Percentiles rank a stretch among this genome's conserved stretches.
Conservation (phyloP, 2,329 filamentous ascomycete species). For the Fusarium sp. region DNA sequence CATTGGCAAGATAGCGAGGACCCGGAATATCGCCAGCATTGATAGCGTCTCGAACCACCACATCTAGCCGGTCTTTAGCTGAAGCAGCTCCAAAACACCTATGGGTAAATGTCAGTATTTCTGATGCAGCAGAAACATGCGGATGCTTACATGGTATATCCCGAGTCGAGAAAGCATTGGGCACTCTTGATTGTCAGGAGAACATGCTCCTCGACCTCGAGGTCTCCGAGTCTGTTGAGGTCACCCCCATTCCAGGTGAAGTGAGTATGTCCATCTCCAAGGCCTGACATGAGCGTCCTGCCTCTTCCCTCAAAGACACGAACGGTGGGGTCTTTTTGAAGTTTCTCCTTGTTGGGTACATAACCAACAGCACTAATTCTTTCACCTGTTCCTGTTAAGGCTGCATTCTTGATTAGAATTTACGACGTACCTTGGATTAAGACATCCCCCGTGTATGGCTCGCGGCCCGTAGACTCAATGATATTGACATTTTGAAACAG, state of each 20-base stretch:
- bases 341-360: background rate
- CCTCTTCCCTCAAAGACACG: conserved; percentile 22
- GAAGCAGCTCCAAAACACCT: conserved; percentile 37
- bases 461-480: background rate
- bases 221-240: conserved; percentile 21
- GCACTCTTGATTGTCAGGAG: conserved; percentile 30
- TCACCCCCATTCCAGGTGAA: conserved; percentile 37
- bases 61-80: conserved; percentile 36
- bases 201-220: conserved; percentile 30
- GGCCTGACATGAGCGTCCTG: conserved; percentile 30
- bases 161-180: conserved; percentile 30
- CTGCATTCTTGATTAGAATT: background rate
- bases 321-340: background rate
- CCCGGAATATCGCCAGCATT: conserved; percentile 30
- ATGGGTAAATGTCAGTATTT: background rate
- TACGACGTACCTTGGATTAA: background rate
- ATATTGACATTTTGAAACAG: background rate
- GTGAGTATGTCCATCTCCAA: conserved; percentile 28
- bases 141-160: conserved; percentile 30
- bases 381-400: background rate
- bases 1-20: conserved; percentile 29
- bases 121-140: background rate
- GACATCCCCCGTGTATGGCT: background rate
- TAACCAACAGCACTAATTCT: background rate
- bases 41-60: conserved; percentile 30